Base-by-base conservation (phyloP, 176 grass and related monocot species). In the Tuctoria greenei region DNA sequence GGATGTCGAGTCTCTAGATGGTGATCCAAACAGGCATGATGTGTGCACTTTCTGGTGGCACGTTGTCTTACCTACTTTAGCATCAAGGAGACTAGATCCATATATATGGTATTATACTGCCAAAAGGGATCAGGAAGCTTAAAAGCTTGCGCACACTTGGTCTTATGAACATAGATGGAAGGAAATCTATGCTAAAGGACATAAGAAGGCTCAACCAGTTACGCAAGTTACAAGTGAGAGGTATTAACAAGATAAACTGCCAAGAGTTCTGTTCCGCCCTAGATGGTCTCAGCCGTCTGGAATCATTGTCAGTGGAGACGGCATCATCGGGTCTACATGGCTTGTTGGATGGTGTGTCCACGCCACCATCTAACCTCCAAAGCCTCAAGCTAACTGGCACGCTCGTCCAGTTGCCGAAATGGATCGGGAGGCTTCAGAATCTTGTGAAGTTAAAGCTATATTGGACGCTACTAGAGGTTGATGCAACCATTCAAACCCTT, bases 201-300 rank as follows among this genome's bases (percentile, higher is more conserved):
- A 21, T 83, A 14, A n/a, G 7, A 21, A 67, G 8, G 3, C 81
- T 83, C 0, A 75, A 8, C 11, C 63, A 60, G 41, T 0, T 83
- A 14, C 13, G 63, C 0, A 75, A 49, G 4, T 35, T 83, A 37
- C 49, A 18, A 13, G 63, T 75, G 0, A 10, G 5, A 0, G 61
- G 80, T 2, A 49, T 74, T 28, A 75, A 50, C 63, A 83, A 68
- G 26, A 47, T 4, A 7, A 75, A 75, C 12, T 18, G 14, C 14
- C 2, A 47, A 2, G 4, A 67, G 1, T n/a, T 75, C 2, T 83
- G 81, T 10, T 60, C 39, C 1, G 20, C 15, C 0, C 13, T 76
- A 2, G 15, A 0, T 2, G 0, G 1, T 4, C 51, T 60, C 6
- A 13, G 14, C 3, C 0, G 8, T 14, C 15, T 83, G n/a, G 5